Base-by-base conservation (phyloP, 2,329 filamentous ascomycete genomes). In the Chalaropsis thielavioides region DNA sequence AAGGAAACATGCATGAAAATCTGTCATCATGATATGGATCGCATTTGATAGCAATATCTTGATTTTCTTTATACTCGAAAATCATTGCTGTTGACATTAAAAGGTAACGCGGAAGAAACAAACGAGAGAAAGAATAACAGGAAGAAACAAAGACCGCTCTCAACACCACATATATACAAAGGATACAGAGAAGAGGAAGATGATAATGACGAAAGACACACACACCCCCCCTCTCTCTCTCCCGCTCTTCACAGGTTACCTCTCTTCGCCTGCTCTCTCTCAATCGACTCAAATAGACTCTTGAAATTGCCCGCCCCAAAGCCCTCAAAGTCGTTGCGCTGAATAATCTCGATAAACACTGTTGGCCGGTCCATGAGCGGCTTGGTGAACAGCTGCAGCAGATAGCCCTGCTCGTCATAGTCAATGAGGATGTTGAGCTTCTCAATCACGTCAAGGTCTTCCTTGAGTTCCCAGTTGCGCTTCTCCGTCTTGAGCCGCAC, bases 271-370 rank as follows among this genome's bases (percentile, higher is more conserved):
- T 96, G 92, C 75, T 96, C 92, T 62, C 92, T 80, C 81, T 96
- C 92, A 74, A 96, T 95, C 2, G 92, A 92, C 79, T 96, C 92
- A 71, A 96, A 96, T 70, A 96, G 72, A 68, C 87, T 91, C 83
- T 91, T 96, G 78, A 96, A 96, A 75, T 96, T 97, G 0, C 92
- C 92, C 0, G 92, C 92, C 3, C 92, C 92, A 70, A 96, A 96
- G 0, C 92, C 92, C 40, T 88, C 86, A 74, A 96, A 96, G 69
- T 90, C 86, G 71, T 95, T 87, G 66, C 92, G 80, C 79, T 96
- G 91, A 71, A 96, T 96, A 71, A 96, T 95, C 81, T 96, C 92
- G 68, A 96, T 85, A 73, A 96, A 96, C 35, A 96, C 92, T 2
- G 92, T 96, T 27, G 92, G 92, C 13, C 92, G 85, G 75, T 96